Conservation (phyloP, 78 protist species). For the Polysphondylium violaceum region DNA sequence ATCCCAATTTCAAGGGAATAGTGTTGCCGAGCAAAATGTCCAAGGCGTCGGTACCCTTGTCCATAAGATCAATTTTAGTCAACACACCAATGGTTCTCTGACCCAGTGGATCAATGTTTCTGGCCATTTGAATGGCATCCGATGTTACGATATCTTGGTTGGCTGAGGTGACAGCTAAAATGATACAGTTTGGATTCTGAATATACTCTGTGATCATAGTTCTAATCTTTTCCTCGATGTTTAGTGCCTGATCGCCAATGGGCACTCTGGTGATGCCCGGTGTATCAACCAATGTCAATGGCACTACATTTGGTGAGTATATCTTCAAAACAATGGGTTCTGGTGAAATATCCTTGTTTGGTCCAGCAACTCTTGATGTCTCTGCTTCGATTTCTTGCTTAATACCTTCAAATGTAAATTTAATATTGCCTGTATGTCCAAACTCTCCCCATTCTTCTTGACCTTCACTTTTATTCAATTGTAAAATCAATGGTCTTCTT, state of each 20-base stretch:
- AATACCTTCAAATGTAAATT: conserved; percentile 86
- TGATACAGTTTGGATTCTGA: conserved; percentile 87
- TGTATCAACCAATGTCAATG: conserved; percentile 97
- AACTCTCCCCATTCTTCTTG: conserved; percentile 91
- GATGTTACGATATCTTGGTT: conserved; percentile 96
- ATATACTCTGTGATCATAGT: conserved; percentile 88
- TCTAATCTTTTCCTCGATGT: conserved; percentile 92
- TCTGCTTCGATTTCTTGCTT: conserved; percentile 82
- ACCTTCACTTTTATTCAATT: conserved; percentile 71
- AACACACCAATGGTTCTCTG: conserved; percentile 96
- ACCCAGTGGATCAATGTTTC: conserved; percentile 93
- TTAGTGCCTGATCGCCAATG: conserved; percentile 95
- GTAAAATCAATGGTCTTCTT: conserved; percentile 97
- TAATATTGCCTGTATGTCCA: conserved; percentile 83
- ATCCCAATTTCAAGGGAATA: conserved; percentile 86
- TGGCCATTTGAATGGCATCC: conserved; percentile 94
- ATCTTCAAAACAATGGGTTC: conserved; percentile 93
- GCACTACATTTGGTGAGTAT: conserved; percentile 93
- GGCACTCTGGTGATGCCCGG: conserved; percentile 98
- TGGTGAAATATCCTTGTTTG: conserved; percentile 83
- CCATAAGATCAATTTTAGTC: conserved; percentile 95
- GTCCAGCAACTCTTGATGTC: conserved; percentile 90
- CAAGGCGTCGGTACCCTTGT: conserved; percentile 94
- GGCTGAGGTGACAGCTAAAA: conserved; percentile 98
- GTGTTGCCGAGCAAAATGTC: conserved; percentile 90